Evolutionary conservation across 2,329 filamentous ascomycete genomes (phyloP), one percentile per base, ranked within the genome.

Genomic region (Colletotrichum sp.): DNA sequence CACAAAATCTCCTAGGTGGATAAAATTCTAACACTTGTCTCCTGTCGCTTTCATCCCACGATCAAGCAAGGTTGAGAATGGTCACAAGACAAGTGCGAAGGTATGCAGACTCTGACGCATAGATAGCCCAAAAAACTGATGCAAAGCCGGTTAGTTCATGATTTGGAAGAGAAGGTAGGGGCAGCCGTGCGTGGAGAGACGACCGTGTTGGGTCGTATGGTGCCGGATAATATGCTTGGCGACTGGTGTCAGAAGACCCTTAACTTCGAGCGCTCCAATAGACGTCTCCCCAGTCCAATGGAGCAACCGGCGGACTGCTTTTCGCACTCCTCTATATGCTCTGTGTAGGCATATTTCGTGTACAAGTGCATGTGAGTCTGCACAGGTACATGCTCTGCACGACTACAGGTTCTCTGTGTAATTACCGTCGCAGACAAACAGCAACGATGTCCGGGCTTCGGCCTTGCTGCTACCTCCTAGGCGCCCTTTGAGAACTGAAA

Each of bases 101-200:
- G 2, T 21, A 24, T 24, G 6, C 5, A 55, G 18, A 7, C 1
- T 5, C n/a, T 55, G 0, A 55, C 18, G n/a, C 4, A 55, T 1
- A 55, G 48, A 55, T 13, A 24, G 18, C 0, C 48, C 48, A 6
- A 21, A 4, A 5, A 55, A 55, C 4, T 21, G 8, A 55, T 13
- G 2, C 3, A 13, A 55, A 6, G 18, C 48, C 18, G 48, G 9
- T 5, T 18, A 21, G 8, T 55, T n/a, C 48, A 55, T 13, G 10
- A 12, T 21, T 5, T 24, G 10, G 48, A n/a, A 55, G 48, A 55
- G 34, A 55, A 55, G 0, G 48, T 55, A n/a, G 48, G n/a, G 48
- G 13, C 24, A 55, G 48, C 10, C 1, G 5, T 55, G 2, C 48
- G 48, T 24, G 48, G 48, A 55, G 48, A 24, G 8, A 15, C 48